Base-by-base conservation (phyloP, 2,329 filamentous ascomycete genomes). In the Fusarium pseudograminearum region DNA sequence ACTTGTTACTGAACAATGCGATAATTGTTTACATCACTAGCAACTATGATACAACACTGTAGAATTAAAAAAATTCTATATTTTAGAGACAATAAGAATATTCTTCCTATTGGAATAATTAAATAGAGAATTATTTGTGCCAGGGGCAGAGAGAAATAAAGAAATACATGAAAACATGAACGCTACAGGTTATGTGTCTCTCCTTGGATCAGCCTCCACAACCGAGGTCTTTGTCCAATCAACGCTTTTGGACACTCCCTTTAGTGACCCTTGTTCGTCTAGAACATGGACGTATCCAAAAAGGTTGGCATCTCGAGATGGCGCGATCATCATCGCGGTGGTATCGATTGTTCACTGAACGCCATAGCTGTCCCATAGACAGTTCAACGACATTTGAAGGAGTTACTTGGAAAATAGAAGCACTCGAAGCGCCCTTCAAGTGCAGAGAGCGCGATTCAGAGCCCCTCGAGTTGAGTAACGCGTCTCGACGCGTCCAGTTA, bases 401-500 rank as follows among this genome's bases (percentile, higher is more conserved):
- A 9, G 5, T 10, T 20, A 6, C 10, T 10, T 4, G 5, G 5
- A 11, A 1, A 4, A 20, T 20, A n/a, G 3, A n/a, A 36, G 3
- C 34, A 36, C 8, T n/a, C 5, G 26, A 10, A 11, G 16, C 2
- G 18, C 18, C 34, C 4, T n/a, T n/a, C 14, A 4, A 18, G 4
- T 9, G 8, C 2, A 36, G 16, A 36, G 31, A 36, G 4, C 2
- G 4, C 33, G 1, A 3, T 18, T 16, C 0, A 8, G 4, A 36
- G 16, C 18, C n/a, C 34, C 5, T 6, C 9, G 18, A 5, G 9
- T 38, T 38, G 18, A 9, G 18, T 5, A 38, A 38, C 36, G 36
- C 18, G 36, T 36, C 34, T 9, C 10, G 34, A 12, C 34, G 34
- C 34, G 34, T 38, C 34, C 3, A 12, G 18, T 20, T 18, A 6